Conservation (phyloP, 2,329 filamentous ascomycete species). For the Xylaria arbuscula region DNA sequence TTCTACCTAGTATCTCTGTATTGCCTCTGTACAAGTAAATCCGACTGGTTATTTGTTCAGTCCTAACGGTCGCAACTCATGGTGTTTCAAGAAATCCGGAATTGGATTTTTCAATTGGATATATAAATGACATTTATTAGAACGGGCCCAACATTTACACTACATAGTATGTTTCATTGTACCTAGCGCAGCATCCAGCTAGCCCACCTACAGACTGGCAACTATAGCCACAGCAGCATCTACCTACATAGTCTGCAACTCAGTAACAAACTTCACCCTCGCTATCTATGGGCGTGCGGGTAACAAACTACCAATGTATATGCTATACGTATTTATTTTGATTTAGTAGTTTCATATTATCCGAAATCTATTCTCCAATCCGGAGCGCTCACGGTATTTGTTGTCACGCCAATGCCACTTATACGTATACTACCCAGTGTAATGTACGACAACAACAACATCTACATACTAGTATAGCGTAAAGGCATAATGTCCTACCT, state of each 20-base stretch:
- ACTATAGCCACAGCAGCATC: not conserved
- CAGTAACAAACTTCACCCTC: too few species aligned
- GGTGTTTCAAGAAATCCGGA: not conserved
- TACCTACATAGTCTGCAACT: too few species aligned
- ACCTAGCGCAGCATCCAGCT: not conserved
- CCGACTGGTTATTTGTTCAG: not conserved
- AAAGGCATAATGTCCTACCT: slow-evolving; percentile 2
- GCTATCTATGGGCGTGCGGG: not conserved
- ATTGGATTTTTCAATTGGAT: not conserved
- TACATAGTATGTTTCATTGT: not conserved
- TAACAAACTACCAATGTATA: not conserved
- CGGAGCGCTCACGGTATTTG: not conserved
- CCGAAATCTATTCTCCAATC: not conserved
- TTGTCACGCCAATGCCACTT: not conserved
- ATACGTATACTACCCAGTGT: not conserved
- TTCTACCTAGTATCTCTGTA: not conserved
- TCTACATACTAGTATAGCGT: not conserved
- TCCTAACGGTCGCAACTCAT: not conserved
- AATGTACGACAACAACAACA: not conserved
- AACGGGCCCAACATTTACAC: too few species aligned
- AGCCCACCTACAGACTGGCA: not conserved
- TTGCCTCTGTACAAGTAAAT: not conserved
- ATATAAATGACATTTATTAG: not conserved
- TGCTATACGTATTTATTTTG: not conserved
- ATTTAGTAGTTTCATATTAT: not conserved